Conservation (phyloP, 2,329 filamentous ascomycete species). For the Paradendryphiella salina region DNA sequence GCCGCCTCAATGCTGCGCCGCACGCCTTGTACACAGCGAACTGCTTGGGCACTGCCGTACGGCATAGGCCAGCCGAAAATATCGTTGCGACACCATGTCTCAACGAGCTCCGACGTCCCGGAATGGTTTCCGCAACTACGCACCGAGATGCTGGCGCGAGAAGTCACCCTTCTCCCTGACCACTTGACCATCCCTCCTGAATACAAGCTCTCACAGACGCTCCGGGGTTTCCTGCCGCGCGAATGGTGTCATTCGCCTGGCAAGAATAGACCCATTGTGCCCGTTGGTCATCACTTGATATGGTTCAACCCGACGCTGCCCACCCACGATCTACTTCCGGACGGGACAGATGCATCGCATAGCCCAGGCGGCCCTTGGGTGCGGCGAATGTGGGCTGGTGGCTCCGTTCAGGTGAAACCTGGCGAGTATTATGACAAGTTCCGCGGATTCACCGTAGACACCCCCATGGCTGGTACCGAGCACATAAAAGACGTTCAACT, state of each 20-base stretch:
- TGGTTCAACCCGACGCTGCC: slow-evolving; percentile 78
- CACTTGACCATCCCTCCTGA: slow-evolving; percentile 62
- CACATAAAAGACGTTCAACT: slow-evolving; percentile 54
- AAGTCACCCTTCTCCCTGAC: slow-evolving; percentile 57
- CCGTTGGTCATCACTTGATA: slow-evolving; percentile 76
- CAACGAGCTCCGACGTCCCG: slow-evolving; percentile 12
- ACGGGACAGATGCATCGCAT: slow-evolving; percentile 84
- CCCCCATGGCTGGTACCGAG: slow-evolving; percentile 45
- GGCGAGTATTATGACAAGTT: slow-evolving; percentile 8
- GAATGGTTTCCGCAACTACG: slow-evolving; percentile 36
- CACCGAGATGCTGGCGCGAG: slow-evolving; percentile 52
- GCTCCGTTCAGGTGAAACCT: slow-evolving; percentile 61
- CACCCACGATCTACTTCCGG: slow-evolving; percentile 66
- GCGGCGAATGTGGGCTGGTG: slow-evolving; percentile 88
- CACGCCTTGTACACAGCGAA: slow-evolving; percentile 20
- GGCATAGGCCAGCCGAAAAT: slow-evolving; percentile 22
- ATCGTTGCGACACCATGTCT: slow-evolving; percentile 21
- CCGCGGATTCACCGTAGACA: slow-evolving; percentile 14
- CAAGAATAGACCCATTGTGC: slow-evolving; percentile 46
- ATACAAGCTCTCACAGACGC: slow-evolving; percentile 62
- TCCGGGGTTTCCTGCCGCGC: slow-evolving; percentile 28
- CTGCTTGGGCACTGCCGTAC: slow-evolving; percentile 11
- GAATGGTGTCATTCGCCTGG: slow-evolving; percentile 12
- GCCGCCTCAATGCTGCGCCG: slow-evolving; percentile 24
- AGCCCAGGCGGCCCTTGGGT: slow-evolving; percentile 72